Evolutionary conservation across 768 basidiomycete genomes (phyloP).

Genomic region (Suillus subalutaceus): DNA sequence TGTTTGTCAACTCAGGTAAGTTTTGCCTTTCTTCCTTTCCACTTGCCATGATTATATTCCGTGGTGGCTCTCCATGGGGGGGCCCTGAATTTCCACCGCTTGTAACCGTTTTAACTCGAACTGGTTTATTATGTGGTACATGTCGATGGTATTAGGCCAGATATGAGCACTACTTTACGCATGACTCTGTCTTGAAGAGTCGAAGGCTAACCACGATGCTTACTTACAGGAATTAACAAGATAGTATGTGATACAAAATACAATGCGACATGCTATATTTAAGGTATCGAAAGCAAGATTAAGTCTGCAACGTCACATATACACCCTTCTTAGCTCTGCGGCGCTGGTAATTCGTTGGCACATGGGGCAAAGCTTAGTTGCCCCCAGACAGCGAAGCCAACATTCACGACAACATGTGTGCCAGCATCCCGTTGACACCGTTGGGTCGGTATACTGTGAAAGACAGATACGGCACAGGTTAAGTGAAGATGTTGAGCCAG

Average conservation of each 20-base stretch:
- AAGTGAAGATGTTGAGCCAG: constrained; percentile 28
- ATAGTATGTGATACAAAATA: not conserved
- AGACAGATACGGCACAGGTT: constrained; percentile 80
- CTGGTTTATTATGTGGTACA: constrained; percentile 51
- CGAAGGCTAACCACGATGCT: not conserved
- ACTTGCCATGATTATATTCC: constrained; percentile 59
- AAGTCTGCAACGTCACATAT: constrained; percentile 47
- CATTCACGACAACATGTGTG: constrained; percentile 83
- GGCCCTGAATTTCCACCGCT: constrained; percentile 30
- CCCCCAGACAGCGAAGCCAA: constrained; percentile 83
- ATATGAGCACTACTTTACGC: constrained; percentile 60
- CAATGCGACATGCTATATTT: not conserved
- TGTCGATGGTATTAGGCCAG: constrained; percentile 86
- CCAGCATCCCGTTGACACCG: constrained; percentile 85
- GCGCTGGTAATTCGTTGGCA: constrained; percentile 85
- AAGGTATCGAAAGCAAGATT: not conserved
- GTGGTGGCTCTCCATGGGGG: constrained; percentile 53
- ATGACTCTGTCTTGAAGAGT: not conserved
- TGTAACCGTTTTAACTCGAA: constrained; percentile 50
- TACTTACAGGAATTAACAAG: not conserved
- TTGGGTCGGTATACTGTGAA: constrained; percentile 77
- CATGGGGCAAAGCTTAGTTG: constrained; percentile 83
- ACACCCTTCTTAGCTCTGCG: constrained; percentile 74
- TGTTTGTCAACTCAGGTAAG: constrained; percentile 31
- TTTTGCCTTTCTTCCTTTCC: constrained; percentile 7